Percentiles rank a stretch among this genome's conserved stretches.
These are phyloP conservation scores for Bombardia bombarda DNA, from an alignment of 495 filamentous ascomycete species.

Conservation along the genomic window DNA sequence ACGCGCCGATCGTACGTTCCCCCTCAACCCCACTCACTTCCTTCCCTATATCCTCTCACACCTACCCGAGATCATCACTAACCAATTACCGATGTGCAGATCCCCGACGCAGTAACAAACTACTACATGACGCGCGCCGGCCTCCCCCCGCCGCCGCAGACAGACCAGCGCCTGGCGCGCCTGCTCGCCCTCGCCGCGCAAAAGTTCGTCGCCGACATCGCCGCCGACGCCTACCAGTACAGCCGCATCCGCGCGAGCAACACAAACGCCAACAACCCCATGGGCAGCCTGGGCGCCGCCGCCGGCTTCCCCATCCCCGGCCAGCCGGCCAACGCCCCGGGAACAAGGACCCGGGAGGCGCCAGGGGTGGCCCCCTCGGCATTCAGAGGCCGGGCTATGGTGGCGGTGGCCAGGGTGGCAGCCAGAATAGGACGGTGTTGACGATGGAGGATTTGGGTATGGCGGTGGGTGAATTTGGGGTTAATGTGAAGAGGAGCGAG, in stretches of 20 bases:
- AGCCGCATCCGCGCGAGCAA: slow-evolving; percentile 88
- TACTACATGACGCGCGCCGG: slow-evolving; percentile 97
- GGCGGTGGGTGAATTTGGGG: slow-evolving; percentile 94
- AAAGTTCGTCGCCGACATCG: slow-evolving; percentile 96
- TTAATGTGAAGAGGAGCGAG: slow-evolving; percentile 93
- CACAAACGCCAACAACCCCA: slow-evolving; percentile 77
- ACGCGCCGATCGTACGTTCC: slow-evolving; percentile 84
- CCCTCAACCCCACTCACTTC: neutral
- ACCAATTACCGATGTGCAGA: slow-evolving; percentile 43
- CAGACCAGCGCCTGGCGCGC: slow-evolving; percentile 79
- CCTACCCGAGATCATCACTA: neutral
- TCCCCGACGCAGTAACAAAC: slow-evolving; percentile 93
- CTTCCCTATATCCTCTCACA: neutral
- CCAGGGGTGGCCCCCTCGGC: slow-evolving; percentile 63
- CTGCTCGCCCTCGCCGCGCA: slow-evolving; percentile 93
- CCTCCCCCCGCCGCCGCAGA: slow-evolving; percentile 79
- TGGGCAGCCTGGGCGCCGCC: slow-evolving; percentile 75
- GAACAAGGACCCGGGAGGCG: slow-evolving; percentile 48
- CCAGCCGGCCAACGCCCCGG: slow-evolving; percentile 45
- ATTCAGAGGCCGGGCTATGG: slow-evolving; percentile 88
- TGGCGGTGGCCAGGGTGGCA: slow-evolving; percentile 83
- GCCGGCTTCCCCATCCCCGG: slow-evolving; percentile 60
- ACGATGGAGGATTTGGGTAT: slow-evolving; percentile 99
- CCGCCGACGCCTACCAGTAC: slow-evolving; percentile 96
- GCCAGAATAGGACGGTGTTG: slow-evolving; percentile 85